These are phyloP conservation scores for Neodidymelliopsis sp. DNA, from an alignment of 2,329 filamentous ascomycete species.

Conservation along the genomic window DNA sequence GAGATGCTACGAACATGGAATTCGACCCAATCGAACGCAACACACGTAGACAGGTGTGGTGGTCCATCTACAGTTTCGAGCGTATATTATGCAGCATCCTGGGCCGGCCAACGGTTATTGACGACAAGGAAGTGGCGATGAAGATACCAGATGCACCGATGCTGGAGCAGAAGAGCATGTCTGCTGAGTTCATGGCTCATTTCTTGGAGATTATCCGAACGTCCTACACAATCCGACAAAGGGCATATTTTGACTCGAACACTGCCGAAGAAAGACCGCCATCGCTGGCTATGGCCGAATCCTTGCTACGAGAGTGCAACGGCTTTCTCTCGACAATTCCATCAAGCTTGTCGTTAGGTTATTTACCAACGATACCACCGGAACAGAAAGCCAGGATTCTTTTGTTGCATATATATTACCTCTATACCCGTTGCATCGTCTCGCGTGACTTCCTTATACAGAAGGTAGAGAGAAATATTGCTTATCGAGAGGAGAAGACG, in stretches of 20 bases:
- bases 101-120: constrained; percentile 36
- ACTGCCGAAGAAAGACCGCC: constrained; percentile 30
- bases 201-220: constrained; percentile 22
- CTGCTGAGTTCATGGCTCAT: constrained; percentile 23
- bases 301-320: constrained; percentile 32
- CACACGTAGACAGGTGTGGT: constrained; percentile 37
- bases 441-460: constrained; percentile 34
- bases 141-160: constrained; percentile 28
- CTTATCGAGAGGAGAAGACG: constrained; percentile 21
- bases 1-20: constrained; percentile 49
- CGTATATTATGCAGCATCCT: constrained; percentile 35
- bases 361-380: constrained; percentile 9
- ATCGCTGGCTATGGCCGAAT: constrained; percentile 26
- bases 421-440: constrained; percentile 34
- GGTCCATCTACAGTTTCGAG: constrained; percentile 38
- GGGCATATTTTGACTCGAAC: constrained; percentile 32
- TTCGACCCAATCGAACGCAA: constrained; percentile 46
- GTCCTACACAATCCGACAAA: constrained; percentile 32
- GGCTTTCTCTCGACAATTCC: constrained; percentile 26
- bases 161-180: constrained; percentile 27
- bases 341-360: constrained; percentile 15
- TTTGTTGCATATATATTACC: constrained; percentile 33
- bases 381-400: constrained; percentile 27
- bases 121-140: constrained; percentile 35
- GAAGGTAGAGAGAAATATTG: constrained; percentile 33